These are phyloP conservation scores for Paragyromitra xinjiangensis DNA, from an alignment of 495 filamentous ascomycete species.

Conservation along the genomic window DNA sequence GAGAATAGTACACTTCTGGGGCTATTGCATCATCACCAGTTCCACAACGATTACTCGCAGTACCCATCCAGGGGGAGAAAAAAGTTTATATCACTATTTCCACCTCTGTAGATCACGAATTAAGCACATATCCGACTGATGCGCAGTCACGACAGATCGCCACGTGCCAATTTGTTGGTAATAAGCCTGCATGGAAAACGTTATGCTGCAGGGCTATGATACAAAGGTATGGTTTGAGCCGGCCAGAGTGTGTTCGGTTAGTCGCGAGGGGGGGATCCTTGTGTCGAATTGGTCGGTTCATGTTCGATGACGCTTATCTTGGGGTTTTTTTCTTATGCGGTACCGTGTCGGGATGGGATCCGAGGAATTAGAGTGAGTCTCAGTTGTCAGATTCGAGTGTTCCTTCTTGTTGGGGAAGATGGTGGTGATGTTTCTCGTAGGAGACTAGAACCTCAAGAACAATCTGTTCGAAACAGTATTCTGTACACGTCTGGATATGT, in stretches of 20 bases:
- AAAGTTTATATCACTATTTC: constrained; percentile 24
- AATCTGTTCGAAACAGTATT: constrained; percentile 2
- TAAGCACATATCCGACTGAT: constrained; percentile 28
- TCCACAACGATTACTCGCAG: too few relatives aligned
- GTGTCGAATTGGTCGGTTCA: neutral
- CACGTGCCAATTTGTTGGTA: constrained; percentile 26
- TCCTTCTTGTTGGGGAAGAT: constrained; percentile 20
- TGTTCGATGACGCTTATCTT: constrained; percentile 29
- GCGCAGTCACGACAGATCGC: constrained; percentile 14
- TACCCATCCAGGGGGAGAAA: neutral
- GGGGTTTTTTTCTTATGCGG: neutral
- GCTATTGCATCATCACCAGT: too few relatives aligned
- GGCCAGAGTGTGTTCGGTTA: neutral
- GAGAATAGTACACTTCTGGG: too few relatives aligned
- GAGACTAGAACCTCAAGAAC: neutral
- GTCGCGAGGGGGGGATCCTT: too few relatives aligned
- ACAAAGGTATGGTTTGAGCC: constrained; percentile 1
- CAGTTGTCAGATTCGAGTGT: constrained; percentile 10
- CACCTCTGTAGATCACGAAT: constrained; percentile 18
- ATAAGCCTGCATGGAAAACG: constrained; percentile 21
- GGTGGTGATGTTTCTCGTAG: constrained; percentile 3
- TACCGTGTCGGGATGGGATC: constrained; percentile 13
- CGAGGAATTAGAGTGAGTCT: constrained; percentile 28
- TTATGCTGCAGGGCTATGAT: constrained; percentile 21
- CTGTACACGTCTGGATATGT: neutral